Conservation (phyloP, 2,329 filamentous ascomycete species). For the Cladosporium sp. region DNA sequence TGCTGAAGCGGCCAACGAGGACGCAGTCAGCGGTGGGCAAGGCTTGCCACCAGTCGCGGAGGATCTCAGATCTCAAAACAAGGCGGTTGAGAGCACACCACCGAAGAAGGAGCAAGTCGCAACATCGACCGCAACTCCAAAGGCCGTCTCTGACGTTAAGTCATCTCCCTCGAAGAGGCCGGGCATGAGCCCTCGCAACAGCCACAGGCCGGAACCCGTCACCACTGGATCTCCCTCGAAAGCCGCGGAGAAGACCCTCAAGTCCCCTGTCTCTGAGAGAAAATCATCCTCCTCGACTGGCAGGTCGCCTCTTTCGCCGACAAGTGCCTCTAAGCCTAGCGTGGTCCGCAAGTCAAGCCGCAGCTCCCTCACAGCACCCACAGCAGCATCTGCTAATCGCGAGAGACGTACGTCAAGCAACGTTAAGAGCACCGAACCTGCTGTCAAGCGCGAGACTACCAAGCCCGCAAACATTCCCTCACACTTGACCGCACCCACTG, state of each 20-base stretch:
- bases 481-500: slow-evolving; percentile 69
- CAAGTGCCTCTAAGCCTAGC: slow-evolving; percentile 8
- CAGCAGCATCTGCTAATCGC: slow-evolving; percentile 37
- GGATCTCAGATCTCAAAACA: slow-evolving; percentile 27
- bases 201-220: slow-evolving; percentile 25
- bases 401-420: slow-evolving; percentile 23
- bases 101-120: slow-evolving; percentile 22
- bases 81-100: slow-evolving; percentile 1
- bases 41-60: slow-evolving; percentile 41
- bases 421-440: slow-evolving; percentile 28
- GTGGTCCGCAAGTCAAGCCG: slow-evolving; percentile 35
- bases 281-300: slow-evolving; percentile 17
- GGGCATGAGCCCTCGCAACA: slow-evolving; percentile 9
- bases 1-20: slow-evolving; percentile 42
- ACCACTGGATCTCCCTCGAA: slow-evolving; percentile 28
- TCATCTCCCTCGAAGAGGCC: slow-evolving; percentile 22
- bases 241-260: slow-evolving; percentile 21
- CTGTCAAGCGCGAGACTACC: slow-evolving; percentile 62
- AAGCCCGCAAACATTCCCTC: slow-evolving; percentile 67
- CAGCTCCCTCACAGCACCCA: slow-evolving; percentile 39
- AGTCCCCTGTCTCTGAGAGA: slow-evolving; percentile 23
- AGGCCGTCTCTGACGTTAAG: slow-evolving; percentile 12
- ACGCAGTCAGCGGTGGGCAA: slow-evolving; percentile 42
- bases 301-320: slow-evolving; percentile 24
- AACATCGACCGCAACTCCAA: background rate